Evolutionary conservation across 441 rosid genomes (phyloP), one percentile per base, ranked within the genome.

Genomic region (Populus hybrid): DNA sequence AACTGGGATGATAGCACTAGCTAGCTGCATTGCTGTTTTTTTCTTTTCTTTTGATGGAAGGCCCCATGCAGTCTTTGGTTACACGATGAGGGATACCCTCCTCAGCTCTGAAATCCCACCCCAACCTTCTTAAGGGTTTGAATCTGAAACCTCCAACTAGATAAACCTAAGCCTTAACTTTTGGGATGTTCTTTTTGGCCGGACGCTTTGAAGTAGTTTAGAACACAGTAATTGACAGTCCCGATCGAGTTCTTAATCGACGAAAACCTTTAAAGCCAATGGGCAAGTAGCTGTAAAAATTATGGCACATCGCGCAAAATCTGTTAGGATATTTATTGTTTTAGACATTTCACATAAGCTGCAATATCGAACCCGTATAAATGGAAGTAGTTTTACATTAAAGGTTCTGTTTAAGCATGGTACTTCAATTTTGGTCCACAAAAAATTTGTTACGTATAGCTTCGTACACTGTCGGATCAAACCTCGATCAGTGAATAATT

Each of bases 291-390:
- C 78, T 67, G 59, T 57, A 26, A 36, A 72, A 59, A 12, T 73
- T 70, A 77, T 32, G 59, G 70, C 53, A 12, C 53, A 35, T 34
- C 32, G 38, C 67, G 30, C 7, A 63, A 34, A 50, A 63, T 71
- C 42, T 50, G 65, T 79, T 63, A 67, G 63, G 24, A 76, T n/a
- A 74, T 77, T 77, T 57, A 81, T 73, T 69, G 77, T 57, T 61
- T 28, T n/a, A 10, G 73, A 53, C 71, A 46, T 26, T 67, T 71
- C 30, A 21, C 16, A 64, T 16, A 35, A 77, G 53, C 14, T 46
- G 61, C 34, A 40, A 36, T 77, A 78, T 72, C 86, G 7, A 36
- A 75, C 82, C 80, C 61, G 40, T 38, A 59, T 78, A 76, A 82
- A 80, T 74, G 74, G 69, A 78, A 70, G 42, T 68, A 65, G 75